Conservation (phyloP, 2,329 filamentous ascomycete genomes). For the Amauroascus niger region DNA sequence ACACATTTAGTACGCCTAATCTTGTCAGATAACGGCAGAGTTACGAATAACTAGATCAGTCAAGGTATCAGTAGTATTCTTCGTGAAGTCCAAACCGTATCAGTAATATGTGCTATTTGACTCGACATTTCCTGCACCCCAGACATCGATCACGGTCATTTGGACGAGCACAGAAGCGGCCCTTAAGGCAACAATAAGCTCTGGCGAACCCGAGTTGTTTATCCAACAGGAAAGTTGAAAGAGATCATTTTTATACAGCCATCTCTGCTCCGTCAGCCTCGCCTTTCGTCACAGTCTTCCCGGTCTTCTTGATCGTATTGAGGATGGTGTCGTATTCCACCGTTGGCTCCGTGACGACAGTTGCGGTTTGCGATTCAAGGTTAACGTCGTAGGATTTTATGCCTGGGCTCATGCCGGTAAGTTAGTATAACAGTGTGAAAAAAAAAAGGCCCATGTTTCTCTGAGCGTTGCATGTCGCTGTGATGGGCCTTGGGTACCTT, state of each 20-base stretch:
- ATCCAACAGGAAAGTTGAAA: too few species aligned
- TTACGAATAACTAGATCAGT: too few species aligned
- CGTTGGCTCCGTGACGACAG: slow-evolving; percentile 58
- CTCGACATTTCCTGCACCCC: too few species aligned
- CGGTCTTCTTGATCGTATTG: slow-evolving; percentile 85
- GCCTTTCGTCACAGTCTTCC: slow-evolving; percentile 72
- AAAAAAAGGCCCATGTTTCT: background rate
- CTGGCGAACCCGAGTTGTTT: too few species aligned
- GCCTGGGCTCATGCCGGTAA: slow-evolving; percentile 43
- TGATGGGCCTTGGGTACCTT: slow-evolving; percentile 50
- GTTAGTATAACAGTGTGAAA: background rate
- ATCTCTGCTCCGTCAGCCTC: slow-evolving; percentile 37
- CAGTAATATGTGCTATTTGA: too few species aligned
- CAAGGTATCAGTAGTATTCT: too few species aligned
- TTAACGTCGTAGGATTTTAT: slow-evolving; percentile 80
- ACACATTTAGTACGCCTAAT: background rate
- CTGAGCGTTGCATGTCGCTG: background rate
- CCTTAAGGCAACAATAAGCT: too few species aligned
- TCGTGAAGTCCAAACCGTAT: too few species aligned
- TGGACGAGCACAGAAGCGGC: too few species aligned
- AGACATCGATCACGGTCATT: too few species aligned
- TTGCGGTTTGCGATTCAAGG: slow-evolving; percentile 75
- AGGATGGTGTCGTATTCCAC: slow-evolving; percentile 74
- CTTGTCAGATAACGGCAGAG: background rate
- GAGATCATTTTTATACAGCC: slow-evolving; percentile 31